phyloP scores from a whole-genome alignment of 2,329 filamentous ascomycete species.

The Aspergillus puulaauensis region DNA sequence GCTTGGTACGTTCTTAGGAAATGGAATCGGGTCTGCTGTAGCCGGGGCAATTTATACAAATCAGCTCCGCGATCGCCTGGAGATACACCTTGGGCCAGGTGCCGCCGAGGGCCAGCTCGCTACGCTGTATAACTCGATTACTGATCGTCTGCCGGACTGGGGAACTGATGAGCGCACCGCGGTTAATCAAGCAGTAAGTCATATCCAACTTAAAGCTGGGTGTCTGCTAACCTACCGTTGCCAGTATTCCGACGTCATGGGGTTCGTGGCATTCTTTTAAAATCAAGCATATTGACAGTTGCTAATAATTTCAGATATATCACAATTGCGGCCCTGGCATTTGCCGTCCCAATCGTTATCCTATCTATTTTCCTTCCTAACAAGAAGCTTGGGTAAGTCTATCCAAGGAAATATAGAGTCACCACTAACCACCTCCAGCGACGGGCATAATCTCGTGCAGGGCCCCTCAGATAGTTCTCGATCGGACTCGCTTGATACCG shows the following conservation, averaged over 20 bases:
- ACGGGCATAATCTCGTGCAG: constrained; percentile 22
- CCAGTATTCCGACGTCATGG: constrained; percentile 33
- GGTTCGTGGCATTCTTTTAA: constrained; percentile 9
- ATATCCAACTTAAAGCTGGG: neutral
- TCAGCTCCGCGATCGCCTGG: constrained; percentile 41
- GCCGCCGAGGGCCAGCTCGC: constrained; percentile 35
- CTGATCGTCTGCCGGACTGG: constrained; percentile 40
- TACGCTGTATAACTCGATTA: constrained; percentile 48
- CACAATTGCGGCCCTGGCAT: constrained; percentile 30
- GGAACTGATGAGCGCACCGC: constrained; percentile 43
- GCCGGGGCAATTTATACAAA: constrained; percentile 53
- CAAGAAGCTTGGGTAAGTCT: constrained; percentile 24
- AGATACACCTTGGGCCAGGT: constrained; percentile 34
- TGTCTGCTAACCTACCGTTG: constrained; percentile 7
- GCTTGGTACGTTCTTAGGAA: constrained; percentile 42
- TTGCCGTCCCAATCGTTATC: constrained; percentile 27
- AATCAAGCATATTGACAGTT: neutral
- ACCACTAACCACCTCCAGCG: constrained; percentile 10
- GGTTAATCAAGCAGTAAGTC: constrained; percentile 40
- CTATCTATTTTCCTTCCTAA: constrained; percentile 28
- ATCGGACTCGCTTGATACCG: constrained; percentile 4
- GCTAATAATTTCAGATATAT: constrained; percentile 24
- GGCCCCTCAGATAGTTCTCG: neutral
- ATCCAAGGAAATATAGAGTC: neutral
- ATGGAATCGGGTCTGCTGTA: constrained; percentile 38